Base-by-base conservation (phyloP, 805 yeast genomes). In the Candida ponderosae region DNA sequence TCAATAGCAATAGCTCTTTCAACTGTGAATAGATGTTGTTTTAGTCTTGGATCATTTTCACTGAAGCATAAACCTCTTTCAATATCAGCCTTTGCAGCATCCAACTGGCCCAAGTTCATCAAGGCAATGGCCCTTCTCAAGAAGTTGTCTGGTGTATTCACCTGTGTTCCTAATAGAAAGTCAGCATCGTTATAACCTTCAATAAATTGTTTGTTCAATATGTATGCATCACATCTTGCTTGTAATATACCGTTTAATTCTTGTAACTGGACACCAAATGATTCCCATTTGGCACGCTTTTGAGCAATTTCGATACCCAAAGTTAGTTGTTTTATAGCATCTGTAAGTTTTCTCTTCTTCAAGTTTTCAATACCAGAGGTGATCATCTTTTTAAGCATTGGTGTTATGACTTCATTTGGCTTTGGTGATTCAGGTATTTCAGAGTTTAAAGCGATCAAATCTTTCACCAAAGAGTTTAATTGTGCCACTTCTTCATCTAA, bases 31-130 rank as follows among this genome's bases (percentile, higher is more conserved):
- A 74, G 62, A 48, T 79, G 78, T 28, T 68, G 62, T 30, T 57
- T 50, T 32, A 79, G 56, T 40, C 77, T 63, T 11, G 58, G 57
- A 47, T 81, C 76, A 30, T 63, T 64, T 30, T 77, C 75, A 40
- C 64, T 72, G 47, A 81, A 72, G n/a, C 80, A 65, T 40, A 83
- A 63, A 0, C 89, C 94, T 54, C 89, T 70, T 58, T 81, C 89
- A 49, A 80, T 71, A 48, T 76, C 82, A 2, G 74, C 72, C 42
- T 76, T 74, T 3, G 88, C 81, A 8, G 68, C 75, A 32, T 70
- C 72, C 40, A 73, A 69, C 54, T 76, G 75, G 2, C 81, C 84
- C 53, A 83, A 61, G 47, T 80, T 76, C 46, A 62, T 60, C 45
- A 70, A 65, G 32, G 83, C 76, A 34, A 81, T 77, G 1, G 87